Percentiles rank a stretch among this genome's conserved stretches.
Conservation (phyloP, 164 flowering plant genomes). For the Tinospora cordifolia region DNA sequence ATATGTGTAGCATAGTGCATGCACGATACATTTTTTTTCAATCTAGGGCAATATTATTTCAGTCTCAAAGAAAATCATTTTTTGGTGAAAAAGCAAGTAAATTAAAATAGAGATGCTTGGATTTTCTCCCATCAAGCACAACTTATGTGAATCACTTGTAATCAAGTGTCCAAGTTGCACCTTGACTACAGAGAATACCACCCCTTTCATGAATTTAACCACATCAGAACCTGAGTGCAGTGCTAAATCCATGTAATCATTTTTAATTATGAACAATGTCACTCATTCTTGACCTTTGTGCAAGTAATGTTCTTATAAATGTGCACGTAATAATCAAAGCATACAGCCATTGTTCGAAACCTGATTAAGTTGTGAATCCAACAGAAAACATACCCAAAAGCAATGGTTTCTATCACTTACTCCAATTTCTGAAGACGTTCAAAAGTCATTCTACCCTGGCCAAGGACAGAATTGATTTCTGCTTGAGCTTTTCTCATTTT, state of each 20-base stretch:
- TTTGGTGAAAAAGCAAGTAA: not conserved
- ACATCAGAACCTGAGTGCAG: not conserved
- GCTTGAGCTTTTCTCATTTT: conserved; percentile 90
- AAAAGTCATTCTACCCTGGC: conserved; percentile 41
- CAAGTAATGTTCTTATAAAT: not conserved
- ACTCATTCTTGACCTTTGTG: not conserved
- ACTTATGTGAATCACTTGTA: not conserved
- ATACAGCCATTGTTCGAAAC: not conserved
- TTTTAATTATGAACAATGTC: not conserved
- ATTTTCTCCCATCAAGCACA: not conserved
- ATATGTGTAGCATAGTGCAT: not conserved
- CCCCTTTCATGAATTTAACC: not conserved
- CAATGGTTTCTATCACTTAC: conserved; percentile 34
- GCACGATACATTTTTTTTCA: not conserved
- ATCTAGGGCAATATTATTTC: not conserved
- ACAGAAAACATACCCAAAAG: not conserved
- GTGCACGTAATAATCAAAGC: not conserved
- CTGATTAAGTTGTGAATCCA: not conserved
- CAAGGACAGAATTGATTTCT: conserved; percentile 83
- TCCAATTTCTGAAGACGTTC: conserved; percentile 66
- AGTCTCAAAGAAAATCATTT: not conserved
- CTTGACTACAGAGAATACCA: not conserved
- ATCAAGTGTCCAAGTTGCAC: not conserved
- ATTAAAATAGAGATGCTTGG: not conserved
- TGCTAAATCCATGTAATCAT: not conserved